Base-by-base conservation (phyloP, 805 yeast species). In the Danielia reshetovae region DNA sequence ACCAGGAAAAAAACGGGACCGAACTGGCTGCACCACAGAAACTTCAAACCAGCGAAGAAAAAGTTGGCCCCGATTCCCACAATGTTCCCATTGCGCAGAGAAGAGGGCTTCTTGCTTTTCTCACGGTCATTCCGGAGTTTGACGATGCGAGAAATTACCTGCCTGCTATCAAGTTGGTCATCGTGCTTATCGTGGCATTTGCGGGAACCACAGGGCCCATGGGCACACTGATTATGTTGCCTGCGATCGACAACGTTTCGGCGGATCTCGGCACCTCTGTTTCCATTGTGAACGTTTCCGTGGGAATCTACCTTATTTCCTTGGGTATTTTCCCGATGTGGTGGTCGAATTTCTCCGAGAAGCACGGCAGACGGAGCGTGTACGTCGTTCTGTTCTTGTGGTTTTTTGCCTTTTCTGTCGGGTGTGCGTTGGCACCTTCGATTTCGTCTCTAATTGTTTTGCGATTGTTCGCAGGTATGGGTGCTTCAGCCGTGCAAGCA, bases 281-380 rank as follows among this genome's bases (percentile, higher is more conserved):
- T 1, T 62, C 78, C 18, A 67, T 75, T 48, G 86, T 85, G 17
- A 86, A 85, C 50, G 69, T 86, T 12, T 77, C 90, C 2, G 86
- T 85, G 33, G 96, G 95, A 46, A 71, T 86, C 9, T 87, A 85
- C 53, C 59, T 85, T 18, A 51, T 85, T 10, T 68, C 88, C 1
- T 52, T 87, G 23, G 96, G 95, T 11, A 65, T 87, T 1, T 78
- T 85, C 48, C 95, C 96, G 2, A 52, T 87, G 29, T 86, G 95
- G 93, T 87, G 95, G 95, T 81, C 90, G 5, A 75, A 81, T 7
- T 72, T 84, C 38, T 78, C 88, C 26, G 95, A 87, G 52, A 59
- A 70, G 34, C 72, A 74, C 42, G 96, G 96, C 2, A 67, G 95
- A 45, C 62, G 96, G 36, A 68, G 79, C 2, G 79, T 86, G 14